A percentile compares a stretch with the other conserved stretches of the same genome.
phyloP scores from a whole-genome alignment of 768 basidiomycete genomes.

The Suillus bovinus region DNA sequence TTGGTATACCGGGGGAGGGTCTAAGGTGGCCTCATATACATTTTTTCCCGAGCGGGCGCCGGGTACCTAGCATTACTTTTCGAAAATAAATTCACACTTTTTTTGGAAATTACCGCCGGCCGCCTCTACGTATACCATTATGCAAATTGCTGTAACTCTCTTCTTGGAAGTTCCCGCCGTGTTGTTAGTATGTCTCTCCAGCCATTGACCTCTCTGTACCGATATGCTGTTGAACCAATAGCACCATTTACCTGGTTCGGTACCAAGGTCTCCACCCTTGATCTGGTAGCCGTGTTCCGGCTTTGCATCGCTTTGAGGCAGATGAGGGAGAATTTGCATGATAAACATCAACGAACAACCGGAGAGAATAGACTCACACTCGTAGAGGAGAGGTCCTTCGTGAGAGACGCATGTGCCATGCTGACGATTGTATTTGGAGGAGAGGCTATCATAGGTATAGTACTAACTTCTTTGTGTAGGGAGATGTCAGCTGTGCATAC shows the following conservation, averaged over 20 bases:
- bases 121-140: too few species aligned
- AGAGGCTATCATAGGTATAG: slow-evolving; percentile 65
- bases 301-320: slow-evolving; percentile 72
- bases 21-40: too few species aligned
- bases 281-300: slow-evolving; percentile 65
- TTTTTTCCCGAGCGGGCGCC: too few species aligned
- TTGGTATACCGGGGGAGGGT: too few species aligned
- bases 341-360: slow-evolving; percentile 41
- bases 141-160: too few species aligned
- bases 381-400: slow-evolving; percentile 55
- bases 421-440: slow-evolving; percentile 76
- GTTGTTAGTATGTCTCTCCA: slow-evolving; percentile 37
- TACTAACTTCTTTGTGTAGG: too few species aligned
- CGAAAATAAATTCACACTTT: too few species aligned
- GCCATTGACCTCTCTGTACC: slow-evolving; percentile 52
- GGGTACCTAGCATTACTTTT: too few species aligned
- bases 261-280: slow-evolving; percentile 57
- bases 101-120: too few species aligned
- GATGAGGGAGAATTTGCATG: slow-evolving; percentile 51
- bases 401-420: slow-evolving; percentile 56
- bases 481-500: too few species aligned
- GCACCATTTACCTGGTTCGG: slow-evolving; percentile 72
- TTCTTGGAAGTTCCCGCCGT: not conserved
- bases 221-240: slow-evolving; percentile 55
- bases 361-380: slow-evolving; percentile 33